Percentiles rank a stretch among this genome's conserved stretches.
Evolutionary conservation across 441 rosid genomes (phyloP).

Genomic region (Kokia cookei): DNA sequence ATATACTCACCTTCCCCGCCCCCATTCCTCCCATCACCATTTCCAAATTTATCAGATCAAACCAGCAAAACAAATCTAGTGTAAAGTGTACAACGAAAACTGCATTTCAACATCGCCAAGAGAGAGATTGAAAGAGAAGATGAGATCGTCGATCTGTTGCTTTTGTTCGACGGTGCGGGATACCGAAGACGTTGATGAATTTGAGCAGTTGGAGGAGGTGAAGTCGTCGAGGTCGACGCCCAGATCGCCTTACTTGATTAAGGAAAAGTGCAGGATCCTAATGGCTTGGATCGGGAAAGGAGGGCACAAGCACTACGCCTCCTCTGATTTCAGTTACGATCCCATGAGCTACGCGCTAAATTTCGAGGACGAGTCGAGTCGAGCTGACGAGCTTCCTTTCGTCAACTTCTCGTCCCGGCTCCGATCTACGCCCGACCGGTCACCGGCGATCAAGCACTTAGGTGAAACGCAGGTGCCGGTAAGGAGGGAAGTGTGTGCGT

Average conservation of each 20-base stretch:
- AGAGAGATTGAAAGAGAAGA: conserved; percentile 9
- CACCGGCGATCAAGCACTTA: background rate
- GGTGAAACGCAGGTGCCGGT: background rate
- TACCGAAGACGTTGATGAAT: background rate
- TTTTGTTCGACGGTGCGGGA: conserved; percentile 18
- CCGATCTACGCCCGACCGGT: conserved; percentile 37
- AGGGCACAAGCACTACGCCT: conserved; percentile 19
- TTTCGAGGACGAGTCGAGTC: conserved; percentile 39
- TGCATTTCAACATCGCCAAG: background rate
- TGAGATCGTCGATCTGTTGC: conserved; percentile 44
- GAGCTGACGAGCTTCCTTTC: conserved; percentile 26
- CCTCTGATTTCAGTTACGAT: conserved; percentile 51
- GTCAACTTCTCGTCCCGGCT: conserved; percentile 40
- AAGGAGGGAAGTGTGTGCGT: background rate
- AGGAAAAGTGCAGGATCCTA: conserved; percentile 36
- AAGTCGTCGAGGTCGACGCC: conserved; percentile 23
- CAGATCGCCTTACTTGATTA: conserved; percentile 27
- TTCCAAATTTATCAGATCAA: background rate
- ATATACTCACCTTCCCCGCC: background rate
- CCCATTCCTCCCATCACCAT: background rate
- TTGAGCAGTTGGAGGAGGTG: conserved; percentile 4
- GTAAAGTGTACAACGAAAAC: background rate
- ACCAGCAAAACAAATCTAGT: background rate
- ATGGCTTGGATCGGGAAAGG: conserved; percentile 27
- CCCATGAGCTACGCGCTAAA: conserved; percentile 49